These are phyloP conservation scores for Astrothelium macrocarpum DNA, from an alignment of 495 filamentous ascomycete genomes.

Conservation along the genomic window DNA sequence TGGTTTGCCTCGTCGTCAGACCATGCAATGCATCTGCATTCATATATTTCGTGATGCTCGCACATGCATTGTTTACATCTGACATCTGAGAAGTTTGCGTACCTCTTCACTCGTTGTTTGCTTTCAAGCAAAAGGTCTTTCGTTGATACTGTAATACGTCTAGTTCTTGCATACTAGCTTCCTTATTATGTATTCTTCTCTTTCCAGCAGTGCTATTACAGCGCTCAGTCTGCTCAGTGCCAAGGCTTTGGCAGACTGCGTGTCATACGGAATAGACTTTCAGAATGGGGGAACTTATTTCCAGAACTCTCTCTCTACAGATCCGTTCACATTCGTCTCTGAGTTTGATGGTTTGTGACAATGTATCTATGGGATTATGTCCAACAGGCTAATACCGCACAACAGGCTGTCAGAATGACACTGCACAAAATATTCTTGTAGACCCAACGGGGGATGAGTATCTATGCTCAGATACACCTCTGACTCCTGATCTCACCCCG, in stretches of 20 bases:
- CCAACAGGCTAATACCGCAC: neutral
- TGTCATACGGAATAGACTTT: constrained; percentile 30
- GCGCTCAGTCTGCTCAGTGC: constrained; percentile 1
- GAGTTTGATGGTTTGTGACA: constrained; percentile 21
- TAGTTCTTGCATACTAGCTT: neutral
- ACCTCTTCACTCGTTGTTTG: neutral
- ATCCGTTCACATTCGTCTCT: constrained; percentile 28
- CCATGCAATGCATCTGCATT: neutral
- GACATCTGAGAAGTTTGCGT: neutral
- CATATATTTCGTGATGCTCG: neutral
- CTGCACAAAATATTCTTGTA: constrained; percentile 28
- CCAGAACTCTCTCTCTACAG: constrained; percentile 26
- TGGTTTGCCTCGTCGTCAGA: neutral
- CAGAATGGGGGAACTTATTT: constrained; percentile 29
- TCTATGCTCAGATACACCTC: constrained; percentile 24
- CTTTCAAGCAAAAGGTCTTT: neutral
- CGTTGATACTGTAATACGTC: neutral
- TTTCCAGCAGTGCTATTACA: neutral
- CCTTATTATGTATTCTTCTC: neutral
- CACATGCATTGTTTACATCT: neutral
- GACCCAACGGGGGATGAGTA: constrained; percentile 29
- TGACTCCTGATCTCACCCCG: constrained; percentile 26
- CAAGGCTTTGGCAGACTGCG: constrained; percentile 12
- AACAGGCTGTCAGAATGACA: constrained; percentile 25
- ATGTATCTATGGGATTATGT: neutral